Percentiles rank a stretch among this genome's conserved stretches.
Conservation (phyloP, 257 asterid genomes). For the Voacanga thouarsii region DNA sequence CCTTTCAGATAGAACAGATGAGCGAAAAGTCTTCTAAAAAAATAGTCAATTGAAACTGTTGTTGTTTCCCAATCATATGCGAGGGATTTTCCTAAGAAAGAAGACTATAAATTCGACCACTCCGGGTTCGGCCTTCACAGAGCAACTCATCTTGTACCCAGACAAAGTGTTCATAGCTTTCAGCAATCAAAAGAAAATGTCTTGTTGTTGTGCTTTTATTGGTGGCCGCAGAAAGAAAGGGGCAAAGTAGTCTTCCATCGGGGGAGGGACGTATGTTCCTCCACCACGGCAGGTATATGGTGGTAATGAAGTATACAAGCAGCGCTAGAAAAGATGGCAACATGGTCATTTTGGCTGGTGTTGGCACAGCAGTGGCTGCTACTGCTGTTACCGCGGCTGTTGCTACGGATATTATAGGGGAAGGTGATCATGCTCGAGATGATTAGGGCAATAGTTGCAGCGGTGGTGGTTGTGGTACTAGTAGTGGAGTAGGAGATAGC, state of each 20-base stretch:
- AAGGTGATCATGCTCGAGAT: neutral
- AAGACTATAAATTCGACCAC: too few relatives aligned
- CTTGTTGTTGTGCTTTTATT: constrained; percentile 21
- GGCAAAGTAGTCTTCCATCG: neutral
- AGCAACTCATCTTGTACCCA: too few relatives aligned
- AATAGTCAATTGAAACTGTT: too few relatives aligned
- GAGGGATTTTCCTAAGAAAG: too few relatives aligned
- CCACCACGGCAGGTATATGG: neutral
- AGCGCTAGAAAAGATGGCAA: constrained; percentile 13
- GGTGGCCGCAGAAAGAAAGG: constrained; percentile 3
- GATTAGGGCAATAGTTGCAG: neutral
- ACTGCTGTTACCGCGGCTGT: constrained; percentile 9
- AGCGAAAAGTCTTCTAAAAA: too few relatives aligned
- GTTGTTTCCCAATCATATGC: too few relatives aligned
- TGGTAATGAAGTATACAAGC: neutral
- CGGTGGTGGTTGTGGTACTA: neutral
- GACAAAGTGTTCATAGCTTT: neutral
- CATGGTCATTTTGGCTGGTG: constrained; percentile 15
- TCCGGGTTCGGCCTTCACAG: too few relatives aligned
- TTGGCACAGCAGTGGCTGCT: constrained; percentile 36
- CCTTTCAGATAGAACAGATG: too few relatives aligned
- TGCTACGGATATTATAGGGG: constrained; percentile 2
- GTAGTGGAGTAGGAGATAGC: neutral
- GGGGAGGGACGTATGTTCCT: neutral
- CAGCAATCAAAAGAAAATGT: neutral